Conservation (phyloP, 2,329 filamentous ascomycete species). For the Myriosclerotinia duriaeana region DNA sequence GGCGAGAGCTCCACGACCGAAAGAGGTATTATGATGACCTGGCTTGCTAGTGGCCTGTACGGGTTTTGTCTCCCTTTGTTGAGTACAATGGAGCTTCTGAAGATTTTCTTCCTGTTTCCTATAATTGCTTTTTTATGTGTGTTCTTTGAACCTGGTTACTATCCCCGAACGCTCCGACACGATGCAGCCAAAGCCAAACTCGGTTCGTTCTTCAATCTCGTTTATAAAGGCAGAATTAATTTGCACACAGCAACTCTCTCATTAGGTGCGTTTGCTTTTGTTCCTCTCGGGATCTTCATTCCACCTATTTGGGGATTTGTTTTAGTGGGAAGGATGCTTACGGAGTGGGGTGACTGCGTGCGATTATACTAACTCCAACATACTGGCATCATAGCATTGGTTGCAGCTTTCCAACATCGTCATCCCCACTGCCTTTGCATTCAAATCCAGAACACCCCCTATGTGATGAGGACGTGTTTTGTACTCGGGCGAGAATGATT, state of each 20-base stretch:
- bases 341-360: constrained; percentile 2
- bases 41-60: constrained; percentile 1
- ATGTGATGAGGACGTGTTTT: too few relatives aligned
- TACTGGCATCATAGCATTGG: neutral
- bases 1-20: neutral
- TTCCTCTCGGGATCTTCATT: constrained; percentile 3
- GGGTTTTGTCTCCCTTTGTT: neutral
- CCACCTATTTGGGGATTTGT: constrained; percentile 4
- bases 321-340: constrained; percentile 3
- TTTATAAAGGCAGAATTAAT: neutral
- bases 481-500: too few relatives aligned
- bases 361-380: neutral
- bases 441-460: too few relatives aligned
- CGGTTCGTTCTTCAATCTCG: neutral
- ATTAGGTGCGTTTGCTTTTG: neutral
- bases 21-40: constrained; percentile 13
- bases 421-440: too few relatives aligned
- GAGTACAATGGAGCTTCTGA: constrained; percentile 4
- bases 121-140: neutral
- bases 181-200: too few relatives aligned
- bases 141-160: too few relatives aligned
- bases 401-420: too few relatives aligned
- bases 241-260: too few relatives aligned
- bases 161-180: too few relatives aligned
- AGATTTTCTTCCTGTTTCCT: neutral